phyloP scores from a whole-genome alignment of 1,284 basidiomycete species.

The Apiotrichum mycotoxinovorans region DNA sequence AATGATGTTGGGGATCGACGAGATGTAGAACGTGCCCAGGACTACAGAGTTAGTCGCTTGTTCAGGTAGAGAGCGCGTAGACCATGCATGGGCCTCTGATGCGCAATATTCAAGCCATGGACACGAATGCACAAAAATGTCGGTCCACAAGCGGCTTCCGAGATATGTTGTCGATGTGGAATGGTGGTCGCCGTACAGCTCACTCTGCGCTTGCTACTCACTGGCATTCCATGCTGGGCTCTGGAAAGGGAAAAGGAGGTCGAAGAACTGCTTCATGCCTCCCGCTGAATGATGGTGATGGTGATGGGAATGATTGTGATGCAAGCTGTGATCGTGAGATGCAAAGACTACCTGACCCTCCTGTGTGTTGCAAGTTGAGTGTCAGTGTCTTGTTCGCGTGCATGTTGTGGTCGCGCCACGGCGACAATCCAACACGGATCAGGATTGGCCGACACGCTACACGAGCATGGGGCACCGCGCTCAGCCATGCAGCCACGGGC shows the following conservation, averaged over 20 bases:
- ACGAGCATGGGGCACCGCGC: not conserved
- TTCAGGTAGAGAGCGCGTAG: too few species aligned
- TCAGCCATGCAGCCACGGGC: not conserved
- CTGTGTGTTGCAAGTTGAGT: not conserved
- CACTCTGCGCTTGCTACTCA: too few species aligned
- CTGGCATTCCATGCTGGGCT: conserved; percentile 74
- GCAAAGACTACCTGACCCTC: conserved; percentile 7
- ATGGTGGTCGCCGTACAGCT: too few species aligned
- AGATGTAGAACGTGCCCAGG: conserved; percentile 86
- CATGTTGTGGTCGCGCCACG: not conserved
- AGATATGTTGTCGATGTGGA: too few species aligned
- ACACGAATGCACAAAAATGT: not conserved
- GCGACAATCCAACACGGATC: not conserved
- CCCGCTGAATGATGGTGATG: conserved; percentile 2
- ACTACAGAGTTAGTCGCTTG: conserved; percentile 52
- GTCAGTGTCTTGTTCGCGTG: not conserved
- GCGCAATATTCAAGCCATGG: too few species aligned
- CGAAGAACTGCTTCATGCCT: conserved; percentile 58
- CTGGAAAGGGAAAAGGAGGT: conserved; percentile 75
- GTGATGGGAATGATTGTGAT: not conserved
- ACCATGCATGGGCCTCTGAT: not conserved
- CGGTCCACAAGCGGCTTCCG: not conserved
- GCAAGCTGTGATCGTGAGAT: not conserved
- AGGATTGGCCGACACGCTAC: not conserved
- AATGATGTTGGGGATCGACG: conserved; percentile 87